Conservation (phyloP, 495 filamentous ascomycete genomes). For the Thozetella sp. region DNA sequence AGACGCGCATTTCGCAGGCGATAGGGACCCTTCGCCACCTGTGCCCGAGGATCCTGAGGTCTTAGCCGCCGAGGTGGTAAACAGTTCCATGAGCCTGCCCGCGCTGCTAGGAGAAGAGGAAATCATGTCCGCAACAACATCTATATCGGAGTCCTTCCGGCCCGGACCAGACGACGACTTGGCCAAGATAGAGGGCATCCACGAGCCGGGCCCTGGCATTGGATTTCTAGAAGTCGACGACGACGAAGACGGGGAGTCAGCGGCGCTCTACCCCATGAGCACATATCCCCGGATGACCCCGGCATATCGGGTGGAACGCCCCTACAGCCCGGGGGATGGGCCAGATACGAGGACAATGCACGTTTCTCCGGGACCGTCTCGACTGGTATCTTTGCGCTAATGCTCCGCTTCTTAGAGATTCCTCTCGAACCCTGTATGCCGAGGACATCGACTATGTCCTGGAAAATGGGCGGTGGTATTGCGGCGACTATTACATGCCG, state of each 20-base stretch:
- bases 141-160: constrained; percentile 9
- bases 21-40: background rate
- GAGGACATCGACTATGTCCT: constrained; percentile 54
- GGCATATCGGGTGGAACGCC: constrained; percentile 24
- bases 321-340: constrained; percentile 7
- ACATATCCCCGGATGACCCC: constrained; percentile 29
- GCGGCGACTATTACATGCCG: constrained; percentile 72
- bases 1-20: background rate
- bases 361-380: constrained; percentile 13
- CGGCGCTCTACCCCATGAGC: constrained; percentile 26
- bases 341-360: constrained; percentile 47
- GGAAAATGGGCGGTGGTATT: constrained; percentile 72
- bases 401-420: constrained; percentile 31
- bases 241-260: constrained; percentile 7
- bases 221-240: constrained; percentile 8
- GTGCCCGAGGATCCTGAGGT: background rate
- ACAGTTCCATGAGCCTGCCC: background rate
- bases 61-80: background rate
- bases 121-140: background rate
- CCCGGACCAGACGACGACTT: background rate
- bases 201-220: background rate
- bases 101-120: background rate
- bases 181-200: background rate
- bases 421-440: constrained; percentile 61
- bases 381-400: constrained; percentile 3